Base-by-base conservation (phyloP, 2,329 filamentous ascomycete genomes). In the Periconia sp. region DNA sequence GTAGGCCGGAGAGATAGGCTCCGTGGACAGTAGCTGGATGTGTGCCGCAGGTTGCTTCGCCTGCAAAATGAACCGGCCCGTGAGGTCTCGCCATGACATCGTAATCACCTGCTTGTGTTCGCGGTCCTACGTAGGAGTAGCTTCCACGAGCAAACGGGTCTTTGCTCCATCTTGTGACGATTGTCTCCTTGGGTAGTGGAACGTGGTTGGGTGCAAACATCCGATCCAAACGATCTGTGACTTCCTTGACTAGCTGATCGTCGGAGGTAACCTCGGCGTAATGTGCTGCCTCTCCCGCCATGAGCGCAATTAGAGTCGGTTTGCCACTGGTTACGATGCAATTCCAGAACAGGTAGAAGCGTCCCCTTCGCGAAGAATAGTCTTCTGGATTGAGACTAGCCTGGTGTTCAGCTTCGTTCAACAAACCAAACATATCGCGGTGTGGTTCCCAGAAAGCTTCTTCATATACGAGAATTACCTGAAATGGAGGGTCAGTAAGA, bases 281-380 rank as follows among this genome's bases (percentile, higher is more conserved):
- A 62, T 92, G 90, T 15, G 92, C 94, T 18, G 95, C 91, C 63
- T 97, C 91, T 19, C 94, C 94, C 47, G 93, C 93, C 93, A 99
- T 97, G 27, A 99, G 82, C 9, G 91, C 94, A 56, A 97, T 86
- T 20, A 97, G 81, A 48, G 92, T 91, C 35, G 77, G 94, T 35
- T 96, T 79, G 1, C 95, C 95, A 44, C 90, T 92, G 2, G 91
- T 96, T 62, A 91, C 90, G 55, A 92, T 88, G 50, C 92, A 91
- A 65, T 99, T 97, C 84, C 96, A 97, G 84, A 96, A 97, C 63
- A 99, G 85, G 67, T 97, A 99, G 75, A 96, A 96, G 20, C 92
- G 88, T n/a, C 93, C 93, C 49, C 93, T 85, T 56, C 86, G 87
- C 3, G 82, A 79, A 6, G 86, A 80, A 66, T 97, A 97, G 60